Percentiles rank a stretch among this genome's conserved stretches.
Evolutionary conservation across 2,329 filamentous ascomycete genomes (phyloP).

Genomic region (Incumbomyces lentus): DNA sequence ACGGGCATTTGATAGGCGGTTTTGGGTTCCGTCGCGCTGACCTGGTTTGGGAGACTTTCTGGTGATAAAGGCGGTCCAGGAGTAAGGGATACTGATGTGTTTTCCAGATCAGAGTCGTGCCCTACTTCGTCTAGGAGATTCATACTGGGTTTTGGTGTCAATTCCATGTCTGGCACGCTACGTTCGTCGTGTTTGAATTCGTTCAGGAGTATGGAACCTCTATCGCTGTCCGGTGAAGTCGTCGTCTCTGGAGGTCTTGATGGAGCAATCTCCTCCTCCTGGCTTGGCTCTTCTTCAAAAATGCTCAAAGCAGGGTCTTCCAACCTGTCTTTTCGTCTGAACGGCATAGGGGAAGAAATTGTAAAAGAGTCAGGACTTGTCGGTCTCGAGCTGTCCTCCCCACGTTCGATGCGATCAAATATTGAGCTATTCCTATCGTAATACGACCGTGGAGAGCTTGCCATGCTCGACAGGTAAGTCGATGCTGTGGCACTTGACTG

Average conservation of each 20-base stretch:
- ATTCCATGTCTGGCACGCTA: background rate
- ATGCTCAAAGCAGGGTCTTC: background rate
- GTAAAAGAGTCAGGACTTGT: slow-evolving; percentile 63
- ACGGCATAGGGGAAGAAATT: background rate
- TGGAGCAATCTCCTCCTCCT: background rate
- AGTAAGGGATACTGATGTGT: background rate
- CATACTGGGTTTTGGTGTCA: slow-evolving; percentile 4
- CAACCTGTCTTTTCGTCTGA: background rate
- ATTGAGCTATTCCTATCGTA: slow-evolving; percentile 59
- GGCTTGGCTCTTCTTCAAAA: slow-evolving; percentile 3
- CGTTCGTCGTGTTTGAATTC: background rate
- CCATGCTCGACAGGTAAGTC: slow-evolving; percentile 58
- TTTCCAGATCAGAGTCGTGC: background rate
- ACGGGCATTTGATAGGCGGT: too few relatives aligned
- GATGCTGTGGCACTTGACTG: slow-evolving; percentile 52
- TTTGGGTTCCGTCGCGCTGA: background rate
- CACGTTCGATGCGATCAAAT: slow-evolving; percentile 62
- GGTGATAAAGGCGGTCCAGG: background rate
- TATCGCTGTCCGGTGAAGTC: background rate
- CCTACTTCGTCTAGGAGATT: background rate
- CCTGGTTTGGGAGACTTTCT: background rate
- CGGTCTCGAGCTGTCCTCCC: slow-evolving; percentile 59
- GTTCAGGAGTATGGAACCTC: too few relatives aligned
- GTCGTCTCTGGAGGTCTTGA: background rate
- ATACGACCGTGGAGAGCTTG: slow-evolving; percentile 68